Percentiles rank a stretch among this genome's conserved stretches.
Evolutionary conservation across 495 filamentous ascomycete genomes (phyloP).

Genomic region (Hypoxylon fuscum): DNA sequence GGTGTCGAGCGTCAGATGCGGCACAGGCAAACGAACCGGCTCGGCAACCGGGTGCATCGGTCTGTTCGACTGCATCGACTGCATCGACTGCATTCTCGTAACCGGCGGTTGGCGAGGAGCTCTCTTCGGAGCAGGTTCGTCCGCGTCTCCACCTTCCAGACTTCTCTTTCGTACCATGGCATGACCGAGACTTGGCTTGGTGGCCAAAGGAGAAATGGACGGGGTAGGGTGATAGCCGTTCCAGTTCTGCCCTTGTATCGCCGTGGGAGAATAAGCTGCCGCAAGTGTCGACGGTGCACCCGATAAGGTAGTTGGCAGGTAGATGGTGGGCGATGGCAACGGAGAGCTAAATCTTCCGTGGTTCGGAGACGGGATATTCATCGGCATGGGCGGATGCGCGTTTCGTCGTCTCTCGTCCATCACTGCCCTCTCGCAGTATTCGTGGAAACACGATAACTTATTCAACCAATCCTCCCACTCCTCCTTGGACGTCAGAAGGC

Average conservation of each 20-base stretch:
- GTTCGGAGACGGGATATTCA: conserved; percentile 50
- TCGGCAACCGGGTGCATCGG: conserved; percentile 40
- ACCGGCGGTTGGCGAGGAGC: conserved; percentile 36
- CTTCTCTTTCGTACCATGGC: conserved; percentile 71
- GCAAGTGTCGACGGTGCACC: conserved; percentile 37
- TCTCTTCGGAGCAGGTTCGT: conserved; percentile 76
- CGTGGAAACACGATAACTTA: conserved; percentile 78
- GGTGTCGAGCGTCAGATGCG: conserved; percentile 57
- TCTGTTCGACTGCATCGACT: conserved; percentile 50
- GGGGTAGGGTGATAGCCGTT: conserved; percentile 50
- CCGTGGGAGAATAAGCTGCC: conserved; percentile 46
- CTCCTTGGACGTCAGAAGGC: conserved; percentile 80
- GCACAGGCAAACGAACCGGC: conserved; percentile 49
- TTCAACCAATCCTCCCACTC: conserved; percentile 90
- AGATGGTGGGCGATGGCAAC: conserved; percentile 56
- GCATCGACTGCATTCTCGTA: conserved; percentile 50
- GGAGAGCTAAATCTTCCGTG: conserved; percentile 51
- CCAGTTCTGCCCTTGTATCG: conserved; percentile 43
- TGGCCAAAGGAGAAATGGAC: conserved; percentile 62
- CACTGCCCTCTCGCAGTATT: conserved; percentile 77
- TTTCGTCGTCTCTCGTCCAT: conserved; percentile 44
- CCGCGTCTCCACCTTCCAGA: conserved; percentile 65
- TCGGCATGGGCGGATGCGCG: conserved; percentile 44
- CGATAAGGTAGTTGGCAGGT: conserved; percentile 47
- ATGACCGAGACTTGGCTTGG: conserved; percentile 58